Evolutionary conservation across 345 rosid genomes (phyloP).

Genomic region (Adansonia digitata): DNA sequence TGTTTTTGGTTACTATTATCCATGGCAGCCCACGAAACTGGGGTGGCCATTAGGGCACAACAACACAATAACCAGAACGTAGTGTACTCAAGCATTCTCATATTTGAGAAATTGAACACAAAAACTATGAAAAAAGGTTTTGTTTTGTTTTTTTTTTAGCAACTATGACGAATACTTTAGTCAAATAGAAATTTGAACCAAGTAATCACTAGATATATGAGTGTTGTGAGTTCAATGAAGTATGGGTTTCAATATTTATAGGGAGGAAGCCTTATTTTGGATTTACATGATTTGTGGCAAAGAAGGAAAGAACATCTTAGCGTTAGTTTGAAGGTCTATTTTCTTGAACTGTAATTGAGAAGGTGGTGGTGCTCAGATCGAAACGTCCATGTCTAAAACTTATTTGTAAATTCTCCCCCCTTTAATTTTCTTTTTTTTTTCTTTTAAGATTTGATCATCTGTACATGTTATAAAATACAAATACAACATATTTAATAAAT

Average conservation of each 20-base stretch:
- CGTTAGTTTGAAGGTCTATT: conserved; percentile 35
- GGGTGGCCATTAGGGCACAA: not conserved
- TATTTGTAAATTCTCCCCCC: not conserved
- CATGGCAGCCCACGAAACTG: conserved; percentile 11
- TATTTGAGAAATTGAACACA: not conserved
- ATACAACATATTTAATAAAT: no score
- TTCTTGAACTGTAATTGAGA: not conserved
- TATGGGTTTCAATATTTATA: conserved; percentile 23
- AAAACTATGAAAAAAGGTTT: not conserved
- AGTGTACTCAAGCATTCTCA: not conserved
- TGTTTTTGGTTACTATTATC: conserved; percentile 24
- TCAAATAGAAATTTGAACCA: not conserved
- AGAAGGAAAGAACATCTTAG: not conserved
- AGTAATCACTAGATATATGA: not conserved
- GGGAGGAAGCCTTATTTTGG: conserved; percentile 6
- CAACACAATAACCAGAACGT: conserved; percentile 27
- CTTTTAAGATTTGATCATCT: no score
- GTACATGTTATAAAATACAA: no score
- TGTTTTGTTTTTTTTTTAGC: not conserved
- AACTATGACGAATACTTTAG: not conserved
- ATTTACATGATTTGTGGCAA: not conserved
- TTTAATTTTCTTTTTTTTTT: not conserved
- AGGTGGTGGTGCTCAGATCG: conserved; percentile 14
- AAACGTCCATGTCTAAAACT: not conserved
- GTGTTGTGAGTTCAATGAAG: not conserved